phyloP scores from a whole-genome alignment of 2,329 filamentous ascomycete species.

The Grosmannia serpens region DNA sequence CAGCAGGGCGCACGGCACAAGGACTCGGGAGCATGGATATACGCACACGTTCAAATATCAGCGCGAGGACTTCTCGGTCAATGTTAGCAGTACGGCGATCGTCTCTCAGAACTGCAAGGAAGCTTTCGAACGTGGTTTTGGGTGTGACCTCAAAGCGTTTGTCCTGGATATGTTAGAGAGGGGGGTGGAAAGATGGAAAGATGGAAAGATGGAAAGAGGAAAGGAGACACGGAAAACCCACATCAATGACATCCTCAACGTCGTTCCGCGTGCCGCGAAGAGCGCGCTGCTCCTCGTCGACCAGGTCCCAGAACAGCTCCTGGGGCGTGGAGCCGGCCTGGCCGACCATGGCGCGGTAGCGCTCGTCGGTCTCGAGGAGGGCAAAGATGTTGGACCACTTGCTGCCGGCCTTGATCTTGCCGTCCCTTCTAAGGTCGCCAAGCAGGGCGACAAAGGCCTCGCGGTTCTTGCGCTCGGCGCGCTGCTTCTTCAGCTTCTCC shows the following conservation, averaged over 20 bases:
- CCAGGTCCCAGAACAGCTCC: conserved; percentile 89
- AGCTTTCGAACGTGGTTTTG: conserved; percentile 81
- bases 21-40: conserved; percentile 13
- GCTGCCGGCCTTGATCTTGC: conserved; percentile 77
- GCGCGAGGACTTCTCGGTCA: conserved; percentile 62
- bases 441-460: conserved; percentile 71
- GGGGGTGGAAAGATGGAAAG: neutral
- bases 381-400: conserved; percentile 81
- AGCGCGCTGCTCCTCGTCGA: conserved; percentile 89
- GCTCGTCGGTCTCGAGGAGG: conserved; percentile 65
- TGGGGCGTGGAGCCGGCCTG: conserved; percentile 76
- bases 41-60: conserved; percentile 73
- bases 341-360: conserved; percentile 74
- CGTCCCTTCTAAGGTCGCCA: conserved; percentile 58
- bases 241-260: conserved; percentile 79
- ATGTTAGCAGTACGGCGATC: conserved; percentile 84
- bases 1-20: neutral
- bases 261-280: conserved; percentile 71
- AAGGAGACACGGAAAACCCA: conserved; percentile 31
- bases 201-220: neutral
- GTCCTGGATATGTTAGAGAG: conserved; percentile 44
- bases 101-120: conserved; percentile 67
- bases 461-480: conserved; percentile 75
- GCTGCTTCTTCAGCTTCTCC: conserved; percentile 68
- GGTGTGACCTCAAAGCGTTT: conserved; percentile 83